Evolutionary conservation across 768 basidiomycete species (phyloP), one percentile per base, ranked within the genome.

Genomic region (Tricholoma hemisulphureum): DNA sequence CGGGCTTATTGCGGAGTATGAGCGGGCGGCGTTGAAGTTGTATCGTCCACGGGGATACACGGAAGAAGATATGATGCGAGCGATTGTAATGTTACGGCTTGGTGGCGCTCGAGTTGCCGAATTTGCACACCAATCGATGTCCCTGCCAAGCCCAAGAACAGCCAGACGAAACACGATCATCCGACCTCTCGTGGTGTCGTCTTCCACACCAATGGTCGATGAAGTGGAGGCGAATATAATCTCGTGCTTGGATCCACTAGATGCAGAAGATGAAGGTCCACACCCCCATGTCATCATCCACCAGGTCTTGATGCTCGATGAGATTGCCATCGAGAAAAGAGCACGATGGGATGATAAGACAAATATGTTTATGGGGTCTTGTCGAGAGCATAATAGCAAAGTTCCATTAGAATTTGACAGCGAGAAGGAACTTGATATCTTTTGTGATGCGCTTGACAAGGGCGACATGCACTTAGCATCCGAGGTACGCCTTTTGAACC

Each of bases 41-140:
- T 65, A 65, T 41, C 59, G 56, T 32, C 60, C 64, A 1, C 61
- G 61, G 18, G 58, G 58, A 7, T 65, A 58, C 20, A 62, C 56
- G 8, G 46, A 41, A 10, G 53, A 60, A 26, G 63, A 65, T 2
- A 21, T 53, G 13, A 62, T 62, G 63, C 23, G 59, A 10, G n/a
- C n/a, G n/a, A n/a, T n/a, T n/a, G 61, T 35, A 1, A n/a, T 65
- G 1, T 55, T 60, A 16, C n/a, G n/a, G n/a, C n/a, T n/a, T n/a
- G n/a, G n/a, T n/a, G n/a, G n/a, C n/a, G n/a, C n/a, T n/a, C n/a
- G n/a, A n/a, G n/a, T n/a, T 1, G 62, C 57, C 2, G 32, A 63
- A 6, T 46, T 63, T 13, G 57, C 60, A 26, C 57, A 63, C 46
- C 50, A 51, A 6, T 51, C 63, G 11, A 45, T 65, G 5, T 57